Base-by-base conservation (phyloP, 441 rosid genomes). In the Caryocar brasiliense region DNA sequence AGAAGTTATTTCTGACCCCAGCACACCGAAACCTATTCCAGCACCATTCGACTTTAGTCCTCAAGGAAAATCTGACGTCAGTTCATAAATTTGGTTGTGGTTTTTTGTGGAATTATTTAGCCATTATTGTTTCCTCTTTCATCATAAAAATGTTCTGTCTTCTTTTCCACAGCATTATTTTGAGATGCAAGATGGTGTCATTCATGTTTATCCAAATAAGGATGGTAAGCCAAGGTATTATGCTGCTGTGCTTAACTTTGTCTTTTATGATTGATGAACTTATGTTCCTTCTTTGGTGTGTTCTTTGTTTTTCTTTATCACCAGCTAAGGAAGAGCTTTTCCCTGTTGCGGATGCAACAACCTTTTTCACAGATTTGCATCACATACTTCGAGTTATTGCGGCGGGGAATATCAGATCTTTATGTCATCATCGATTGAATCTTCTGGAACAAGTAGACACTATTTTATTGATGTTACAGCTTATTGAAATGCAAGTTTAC, bases 321-420 rank as follows among this genome's bases (percentile, higher is more conserved):
- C 20, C 81, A 93, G 99, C 77, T 4, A 74, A 55, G 51, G 88
- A 77, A 55, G 96, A 89, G 50, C 88, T 93, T 47, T 93, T 73
- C 76, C 96, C 86, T n/a, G 95, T 93, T 63, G 93, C 85, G 57
- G 95, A 84, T 66, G 96, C 99, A 36, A 86, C 93, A 24, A 70
- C 78, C 19, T 93, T 93, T 76, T 93, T 93, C 80, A 93, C 99
- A 10, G 97, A 89, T 67, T 70, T 93, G 76, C 99, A 93, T 70
- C 72, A 59, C 51, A 64, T 93, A 59, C 97, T 93, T 64, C 70
- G 81, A 56, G 93, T 89, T 59, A 81, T 84, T 68, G 93, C 99
- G 21, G 75, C 72, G 12, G 99, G 99, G 64, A 93, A 93, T 69
- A 85, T 93, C 51, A 77, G 99, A 64, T 86, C 99, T 50, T 56